These are phyloP conservation scores for Vigna unguiculata DNA, from an alignment of 306 rosid species.

Conservation along the genomic window DNA sequence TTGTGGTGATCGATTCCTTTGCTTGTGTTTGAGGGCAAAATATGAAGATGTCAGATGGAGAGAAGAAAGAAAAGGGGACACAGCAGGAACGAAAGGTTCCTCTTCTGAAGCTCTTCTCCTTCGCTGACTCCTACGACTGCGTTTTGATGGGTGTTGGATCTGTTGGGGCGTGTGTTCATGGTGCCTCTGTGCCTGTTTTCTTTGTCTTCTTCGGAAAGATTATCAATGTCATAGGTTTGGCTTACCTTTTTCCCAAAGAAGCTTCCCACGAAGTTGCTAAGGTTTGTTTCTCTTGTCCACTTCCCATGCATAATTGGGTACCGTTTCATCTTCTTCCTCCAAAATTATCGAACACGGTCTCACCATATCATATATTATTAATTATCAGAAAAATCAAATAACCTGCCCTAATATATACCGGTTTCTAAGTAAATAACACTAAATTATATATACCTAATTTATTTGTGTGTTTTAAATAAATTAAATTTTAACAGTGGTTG, in stretches of 20 bases:
- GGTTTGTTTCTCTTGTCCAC: conserved; percentile 50
- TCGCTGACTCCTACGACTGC: conserved; percentile 76
- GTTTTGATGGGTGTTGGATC: conserved; percentile 74
- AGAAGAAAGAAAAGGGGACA: conserved; percentile 6
- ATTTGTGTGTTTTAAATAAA: no score
- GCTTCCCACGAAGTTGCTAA: conserved; percentile 90
- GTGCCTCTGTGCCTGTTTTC: conserved; percentile 91
- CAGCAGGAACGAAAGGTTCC: conserved; percentile 54
- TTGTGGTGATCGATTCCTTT: not conserved
- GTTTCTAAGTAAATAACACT: no score
- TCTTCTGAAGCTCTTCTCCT: conserved; percentile 66
- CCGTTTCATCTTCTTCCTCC: not conserved
- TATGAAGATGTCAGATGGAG: conserved; percentile 31
- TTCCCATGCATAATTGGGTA: conserved; percentile 11
- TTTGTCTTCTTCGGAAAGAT: conserved; percentile 84
- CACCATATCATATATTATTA: no score
- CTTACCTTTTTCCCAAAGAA: conserved; percentile 81
- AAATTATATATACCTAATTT: no score
- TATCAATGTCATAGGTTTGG: conserved; percentile 79
- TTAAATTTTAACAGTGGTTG: not conserved
- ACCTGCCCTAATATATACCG: no score
- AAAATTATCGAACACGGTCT: not conserved
- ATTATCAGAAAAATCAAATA: no score
- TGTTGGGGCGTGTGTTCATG: conserved; percentile 83
- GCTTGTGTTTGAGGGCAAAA: conserved; percentile 3